Evolutionary conservation across 192 early-diverging fungal species (phyloP), one percentile per base, ranked within the genome.

Genomic region (Dissophora globulifera): DNA sequence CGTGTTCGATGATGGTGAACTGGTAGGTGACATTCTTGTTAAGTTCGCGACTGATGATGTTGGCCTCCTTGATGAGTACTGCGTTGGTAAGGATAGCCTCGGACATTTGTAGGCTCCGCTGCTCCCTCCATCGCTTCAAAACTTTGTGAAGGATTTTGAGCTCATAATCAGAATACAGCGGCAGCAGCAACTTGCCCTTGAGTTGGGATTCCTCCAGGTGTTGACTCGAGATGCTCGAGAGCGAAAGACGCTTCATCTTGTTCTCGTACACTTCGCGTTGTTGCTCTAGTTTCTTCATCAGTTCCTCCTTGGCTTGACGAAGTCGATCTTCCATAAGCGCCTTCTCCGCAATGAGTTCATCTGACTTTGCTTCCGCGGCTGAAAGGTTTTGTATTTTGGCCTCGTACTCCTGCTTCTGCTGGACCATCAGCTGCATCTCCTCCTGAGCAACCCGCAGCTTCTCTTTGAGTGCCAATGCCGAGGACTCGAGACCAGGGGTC

Each of bases 1-100:
- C 87, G 27, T 87, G 87, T 23, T 91, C 90, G 35, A 93, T 69
- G 19, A 95, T 82, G 17, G 89, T 87, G 62, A 95, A 91, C 65
- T 96, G 94, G 80, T 93, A 98, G 3, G 92, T 69, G 4, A 93
- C 91, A 30, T 92, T 79, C 43, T 92, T 94, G 8, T 79, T 81
- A n/a, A 96, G 81, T 70, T 98, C 96, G 49, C 88, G 86, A 66
- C 91, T 84, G 29, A 94, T 94, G 15, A 97, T 85, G 61, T 96
- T 98, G 42, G 94, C 96, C 65, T 97, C 93, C 72, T 97, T 96
- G 46, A 98, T 67, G 25, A 90, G 68, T 7, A 88, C 80, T 0
- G 89, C 89, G 59, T 91, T 89, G 12, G 83, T 86, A 49, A 93
- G 68, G 64, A 93, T 89, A 6, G 79, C 79, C 49, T 91, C 88